Percentiles rank a stretch among this genome's conserved stretches.
phyloP scores from a whole-genome alignment of 176 grass and related monocot genomes.

The Oryza coarctata region DNA sequence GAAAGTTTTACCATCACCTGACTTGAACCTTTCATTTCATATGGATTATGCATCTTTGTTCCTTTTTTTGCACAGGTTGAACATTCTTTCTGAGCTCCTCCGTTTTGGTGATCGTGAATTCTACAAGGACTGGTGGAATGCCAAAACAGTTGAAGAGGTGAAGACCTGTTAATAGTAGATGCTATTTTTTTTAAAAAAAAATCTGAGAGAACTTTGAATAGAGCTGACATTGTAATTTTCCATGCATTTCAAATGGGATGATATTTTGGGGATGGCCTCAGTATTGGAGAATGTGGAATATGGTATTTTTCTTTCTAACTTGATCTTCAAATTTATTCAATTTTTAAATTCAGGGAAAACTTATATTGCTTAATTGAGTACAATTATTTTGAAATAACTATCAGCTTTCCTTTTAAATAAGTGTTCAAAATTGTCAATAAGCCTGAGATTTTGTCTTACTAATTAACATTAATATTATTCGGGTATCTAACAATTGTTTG shows the following conservation, averaged over 20 bases:
- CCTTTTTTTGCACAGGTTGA: constrained; percentile 55
- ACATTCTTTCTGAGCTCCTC: constrained; percentile 91
- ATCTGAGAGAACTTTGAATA: constrained; percentile 18
- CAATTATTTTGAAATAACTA: constrained; percentile 1
- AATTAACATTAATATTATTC: constrained; percentile 16
- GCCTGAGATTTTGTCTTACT: constrained; percentile 5
- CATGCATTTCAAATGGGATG: constrained; percentile 30
- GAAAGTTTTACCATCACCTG: neutral
- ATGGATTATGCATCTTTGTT: constrained; percentile 24
- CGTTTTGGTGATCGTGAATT: constrained; percentile 96
- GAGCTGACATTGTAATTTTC: constrained; percentile 42
- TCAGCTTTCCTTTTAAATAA: neutral
- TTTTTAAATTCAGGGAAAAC: neutral
- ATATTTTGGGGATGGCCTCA: constrained; percentile 44
- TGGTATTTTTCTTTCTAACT: constrained; percentile 56
- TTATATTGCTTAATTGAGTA: neutral
- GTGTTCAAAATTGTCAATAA: neutral
- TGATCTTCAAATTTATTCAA: neutral
- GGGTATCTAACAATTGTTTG: constrained; percentile 37
- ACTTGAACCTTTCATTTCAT: neutral
- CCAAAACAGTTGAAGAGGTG: constrained; percentile 98
- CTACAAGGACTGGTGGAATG: constrained; percentile 99
- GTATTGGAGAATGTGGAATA: constrained; percentile 99
- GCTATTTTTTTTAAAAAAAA: constrained; percentile 10
- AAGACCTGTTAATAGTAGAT: constrained; percentile 14